A percentile compares a stretch with the other conserved stretches of the same genome.
These are phyloP conservation scores for Inonotus obliquus DNA, from an alignment of 1,284 basidiomycete genomes.

Conservation along the genomic window DNA sequence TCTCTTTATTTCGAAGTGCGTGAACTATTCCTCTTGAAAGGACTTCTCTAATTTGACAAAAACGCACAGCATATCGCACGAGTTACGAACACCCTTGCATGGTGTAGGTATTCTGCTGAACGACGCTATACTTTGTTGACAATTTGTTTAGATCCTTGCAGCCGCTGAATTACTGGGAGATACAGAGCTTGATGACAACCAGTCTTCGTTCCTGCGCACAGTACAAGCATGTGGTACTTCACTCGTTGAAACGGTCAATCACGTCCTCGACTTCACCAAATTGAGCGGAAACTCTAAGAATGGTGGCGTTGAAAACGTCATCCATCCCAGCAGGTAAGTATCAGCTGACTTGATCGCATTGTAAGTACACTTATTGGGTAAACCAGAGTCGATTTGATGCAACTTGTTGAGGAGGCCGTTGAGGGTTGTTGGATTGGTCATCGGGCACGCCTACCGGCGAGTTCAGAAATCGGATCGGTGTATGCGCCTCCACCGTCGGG, in stretches of 20 bases:
- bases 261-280: slow-evolving; percentile 96
- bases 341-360: slow-evolving; percentile 1
- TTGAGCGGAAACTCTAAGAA: slow-evolving; percentile 83
- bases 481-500: slow-evolving; percentile 75
- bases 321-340: slow-evolving; percentile 60
- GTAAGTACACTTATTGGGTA: background rate
- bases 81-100: slow-evolving; percentile 85
- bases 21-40: slow-evolving; percentile 11
- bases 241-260: slow-evolving; percentile 87
- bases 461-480: slow-evolving; percentile 85
- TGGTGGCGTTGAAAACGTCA: slow-evolving; percentile 70
- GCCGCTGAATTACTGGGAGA: slow-evolving; percentile 87
- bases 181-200: slow-evolving; percentile 75
- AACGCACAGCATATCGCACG: slow-evolving; percentile 80
- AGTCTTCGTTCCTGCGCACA: slow-evolving; percentile 85
- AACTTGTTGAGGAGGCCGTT: slow-evolving; percentile 91
- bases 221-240: slow-evolving; percentile 85
- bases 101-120: slow-evolving; percentile 45
- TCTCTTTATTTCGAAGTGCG: slow-evolving; percentile 85
- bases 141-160: slow-evolving; percentile 65
- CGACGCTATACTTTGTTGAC: background rate
- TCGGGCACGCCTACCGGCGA: slow-evolving; percentile 70
- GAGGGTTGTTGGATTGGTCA: slow-evolving; percentile 96
- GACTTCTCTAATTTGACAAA: slow-evolving; percentile 21
- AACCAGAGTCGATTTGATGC: slow-evolving; percentile 76